A percentile compares a stretch with the other conserved stretches of the same genome.
Conservation (phyloP, 805 yeast genomes). For the Candida taoyuanica region DNA sequence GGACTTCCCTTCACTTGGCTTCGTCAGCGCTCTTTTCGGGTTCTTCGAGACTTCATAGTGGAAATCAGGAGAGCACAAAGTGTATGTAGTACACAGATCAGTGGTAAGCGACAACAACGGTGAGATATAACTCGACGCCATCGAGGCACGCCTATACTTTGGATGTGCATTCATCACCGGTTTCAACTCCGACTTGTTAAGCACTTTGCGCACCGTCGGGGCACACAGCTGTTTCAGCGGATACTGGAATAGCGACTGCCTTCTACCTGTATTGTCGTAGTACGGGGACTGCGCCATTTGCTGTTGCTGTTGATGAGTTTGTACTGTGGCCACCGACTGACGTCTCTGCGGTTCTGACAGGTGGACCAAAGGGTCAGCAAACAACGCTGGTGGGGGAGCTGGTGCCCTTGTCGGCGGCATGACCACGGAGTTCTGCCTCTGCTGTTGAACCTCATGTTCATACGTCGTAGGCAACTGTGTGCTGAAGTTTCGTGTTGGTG, state of each 20-base stretch:
- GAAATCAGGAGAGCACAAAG: constrained; percentile 80
- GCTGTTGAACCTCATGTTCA: constrained; percentile 32
- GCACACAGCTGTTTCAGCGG: constrained; percentile 33
- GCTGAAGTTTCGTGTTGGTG: constrained; percentile 23
- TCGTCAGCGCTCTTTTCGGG: constrained; percentile 88
- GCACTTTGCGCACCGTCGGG: constrained; percentile 46
- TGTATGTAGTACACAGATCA: constrained; percentile 72
- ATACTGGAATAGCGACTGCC: constrained; percentile 26
- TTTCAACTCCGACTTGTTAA: constrained; percentile 45
- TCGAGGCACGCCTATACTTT: constrained; percentile 65
- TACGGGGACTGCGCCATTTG: constrained; percentile 9
- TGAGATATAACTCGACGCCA: constrained; percentile 59
- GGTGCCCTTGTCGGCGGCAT: constrained; percentile 43
- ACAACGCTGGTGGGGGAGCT: constrained; percentile 38
- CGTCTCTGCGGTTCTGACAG: constrained; percentile 31
- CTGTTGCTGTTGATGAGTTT: constrained; percentile 14
- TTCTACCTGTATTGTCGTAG: constrained; percentile 14
- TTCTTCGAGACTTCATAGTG: constrained; percentile 79
- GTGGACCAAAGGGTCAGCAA: constrained; percentile 25
- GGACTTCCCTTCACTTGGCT: constrained; percentile 77
- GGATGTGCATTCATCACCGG: constrained; percentile 62
- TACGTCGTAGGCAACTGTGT: constrained; percentile 46
- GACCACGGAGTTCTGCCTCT: constrained; percentile 26
- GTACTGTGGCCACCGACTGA: constrained; percentile 33
- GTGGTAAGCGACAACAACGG: constrained; percentile 80